phyloP scores from a whole-genome alignment of 1,284 basidiomycete genomes.

The Lignosus rhinocerotis region DNA sequence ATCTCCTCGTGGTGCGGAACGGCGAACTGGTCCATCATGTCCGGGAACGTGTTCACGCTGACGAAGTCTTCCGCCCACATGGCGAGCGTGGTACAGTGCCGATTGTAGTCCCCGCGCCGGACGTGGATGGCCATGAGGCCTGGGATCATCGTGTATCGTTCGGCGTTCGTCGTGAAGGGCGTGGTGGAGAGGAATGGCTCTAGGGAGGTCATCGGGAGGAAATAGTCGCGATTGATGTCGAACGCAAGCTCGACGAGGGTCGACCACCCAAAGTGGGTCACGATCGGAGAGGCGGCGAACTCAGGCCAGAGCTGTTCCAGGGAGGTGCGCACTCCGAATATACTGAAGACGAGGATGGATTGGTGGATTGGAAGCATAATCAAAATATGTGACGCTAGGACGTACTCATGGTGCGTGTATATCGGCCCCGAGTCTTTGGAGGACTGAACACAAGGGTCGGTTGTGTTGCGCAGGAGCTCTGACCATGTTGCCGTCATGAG shows the following conservation, averaged over 20 bases:
- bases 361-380: neutral
- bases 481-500: slow-evolving; percentile 54
- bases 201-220: slow-evolving; percentile 25
- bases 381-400: neutral
- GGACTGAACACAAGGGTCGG: slow-evolving; percentile 16
- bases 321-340: slow-evolving; percentile 34
- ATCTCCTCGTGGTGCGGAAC: slow-evolving; percentile 5
- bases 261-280: slow-evolving; percentile 42
- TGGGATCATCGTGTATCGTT: slow-evolving; percentile 30
- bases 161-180: slow-evolving; percentile 11
- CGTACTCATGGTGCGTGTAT: slow-evolving; percentile 29
- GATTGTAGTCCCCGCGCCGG: slow-evolving; percentile 58
- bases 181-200: slow-evolving; percentile 18
- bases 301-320: slow-evolving; percentile 39
- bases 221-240: slow-evolving; percentile 36
- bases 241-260: slow-evolving; percentile 40
- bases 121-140: slow-evolving; percentile 61
- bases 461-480: slow-evolving; percentile 46
- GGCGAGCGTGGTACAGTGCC: slow-evolving; percentile 51
- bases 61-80: slow-evolving; percentile 42
- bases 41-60: slow-evolving; percentile 44
- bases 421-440: slow-evolving; percentile 26
- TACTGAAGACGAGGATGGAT: neutral
- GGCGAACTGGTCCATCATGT: slow-evolving; percentile 40
- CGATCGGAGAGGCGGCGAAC: slow-evolving; percentile 39